phyloP scores from a whole-genome alignment of 306 rosid species.

The Vigna radiata region DNA sequence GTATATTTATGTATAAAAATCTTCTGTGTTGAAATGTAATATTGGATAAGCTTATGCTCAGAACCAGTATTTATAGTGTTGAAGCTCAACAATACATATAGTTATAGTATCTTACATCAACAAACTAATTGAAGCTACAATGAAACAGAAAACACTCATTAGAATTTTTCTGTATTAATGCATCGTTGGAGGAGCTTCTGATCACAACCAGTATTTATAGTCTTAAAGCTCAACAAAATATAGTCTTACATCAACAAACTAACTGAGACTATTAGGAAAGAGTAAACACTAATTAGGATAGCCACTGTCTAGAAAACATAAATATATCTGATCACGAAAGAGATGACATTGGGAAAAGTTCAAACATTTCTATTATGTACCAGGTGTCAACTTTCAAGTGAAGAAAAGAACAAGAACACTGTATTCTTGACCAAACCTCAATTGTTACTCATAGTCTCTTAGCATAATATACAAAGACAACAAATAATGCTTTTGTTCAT shows the following conservation, averaged over 20 bases:
- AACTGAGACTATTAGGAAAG: too few species aligned
- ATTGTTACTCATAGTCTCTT: background rate
- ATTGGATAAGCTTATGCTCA: background rate
- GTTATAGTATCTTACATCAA: background rate
- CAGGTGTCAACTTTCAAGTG: background rate
- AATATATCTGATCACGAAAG: too few species aligned
- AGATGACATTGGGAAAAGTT: background rate
- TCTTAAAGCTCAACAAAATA: background rate
- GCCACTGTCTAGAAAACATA: too few species aligned
- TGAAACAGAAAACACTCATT: background rate
- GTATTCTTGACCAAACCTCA: slow-evolving; percentile 2
- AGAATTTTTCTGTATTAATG: background rate
- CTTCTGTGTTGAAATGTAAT: background rate
- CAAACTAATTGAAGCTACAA: background rate
- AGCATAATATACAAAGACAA: background rate
- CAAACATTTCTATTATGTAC: background rate
- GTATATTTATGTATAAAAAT: too few species aligned
- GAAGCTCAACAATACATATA: background rate
- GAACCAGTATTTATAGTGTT: background rate
- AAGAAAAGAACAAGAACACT: background rate
- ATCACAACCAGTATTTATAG: background rate
- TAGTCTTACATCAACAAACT: too few species aligned
- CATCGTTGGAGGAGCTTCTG: background rate
- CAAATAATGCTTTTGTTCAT: slow-evolving; percentile 9
- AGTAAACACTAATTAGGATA: too few species aligned